Conservation (phyloP, 148 eudicot genomes). For the Rhododendron ferrugineum region DNA sequence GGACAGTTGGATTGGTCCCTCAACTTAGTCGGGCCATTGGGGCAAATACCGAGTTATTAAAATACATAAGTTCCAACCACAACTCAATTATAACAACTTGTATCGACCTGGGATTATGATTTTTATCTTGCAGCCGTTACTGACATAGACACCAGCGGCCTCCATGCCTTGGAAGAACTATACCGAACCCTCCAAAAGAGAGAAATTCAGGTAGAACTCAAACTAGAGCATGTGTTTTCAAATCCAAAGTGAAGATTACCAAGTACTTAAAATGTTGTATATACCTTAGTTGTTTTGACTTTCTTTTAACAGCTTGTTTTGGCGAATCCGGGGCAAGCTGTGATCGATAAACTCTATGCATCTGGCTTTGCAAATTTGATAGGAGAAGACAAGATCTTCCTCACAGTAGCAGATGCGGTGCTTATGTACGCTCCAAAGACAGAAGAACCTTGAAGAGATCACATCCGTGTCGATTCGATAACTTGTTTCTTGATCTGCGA, state of each 20-base stretch:
- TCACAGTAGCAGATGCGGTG: constrained; percentile 58
- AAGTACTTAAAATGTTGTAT: not conserved
- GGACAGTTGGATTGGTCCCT: too few species aligned
- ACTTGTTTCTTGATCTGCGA: not conserved
- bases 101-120: not conserved
- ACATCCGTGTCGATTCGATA: too few species aligned
- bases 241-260: not conserved
- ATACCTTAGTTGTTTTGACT: not conserved
- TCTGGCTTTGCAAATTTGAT: constrained; percentile 29
- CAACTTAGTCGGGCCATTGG: not conserved
- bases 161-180: constrained; percentile 63
- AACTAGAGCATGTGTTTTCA: not conserved
- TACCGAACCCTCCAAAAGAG: constrained; percentile 44
- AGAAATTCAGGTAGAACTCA: constrained; percentile 37
- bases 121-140: constrained; percentile 49
- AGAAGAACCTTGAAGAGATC: constrained; percentile 25
- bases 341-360: constrained; percentile 48
- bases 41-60: not conserved
- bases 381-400: constrained; percentile 57
- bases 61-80: not conserved
- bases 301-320: constrained; percentile 37
- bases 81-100: not conserved
- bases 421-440: constrained; percentile 23
- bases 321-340: constrained; percentile 54
- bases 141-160: constrained; percentile 69